Percentiles rank a stretch among this genome's conserved stretches.
Evolutionary conservation across 148 eudicot genomes (phyloP).

Genomic region (Rhododendron molle): DNA sequence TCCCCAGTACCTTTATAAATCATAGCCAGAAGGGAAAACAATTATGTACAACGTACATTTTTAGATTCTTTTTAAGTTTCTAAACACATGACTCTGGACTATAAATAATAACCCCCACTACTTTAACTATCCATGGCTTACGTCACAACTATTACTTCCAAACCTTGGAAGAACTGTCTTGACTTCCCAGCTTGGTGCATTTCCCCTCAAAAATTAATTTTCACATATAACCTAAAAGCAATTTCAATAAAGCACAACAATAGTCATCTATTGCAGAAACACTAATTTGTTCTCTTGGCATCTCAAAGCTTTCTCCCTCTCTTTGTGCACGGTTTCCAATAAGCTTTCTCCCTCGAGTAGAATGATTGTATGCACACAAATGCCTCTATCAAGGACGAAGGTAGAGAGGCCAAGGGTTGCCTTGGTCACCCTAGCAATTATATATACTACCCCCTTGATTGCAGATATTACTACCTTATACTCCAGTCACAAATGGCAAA

Average conservation of each 20-base stretch:
- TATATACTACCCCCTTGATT: not conserved
- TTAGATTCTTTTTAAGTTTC: not conserved
- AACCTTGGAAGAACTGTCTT: not conserved
- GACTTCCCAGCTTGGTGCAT: not conserved
- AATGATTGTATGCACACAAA: not conserved
- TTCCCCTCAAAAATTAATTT: not conserved
- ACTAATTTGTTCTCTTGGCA: not conserved
- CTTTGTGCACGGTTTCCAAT: too few species aligned
- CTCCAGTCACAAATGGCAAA: not conserved
- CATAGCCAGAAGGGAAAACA: not conserved
- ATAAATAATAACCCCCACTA: not conserved
- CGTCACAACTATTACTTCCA: not conserved
- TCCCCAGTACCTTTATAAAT: conserved; percentile 68
- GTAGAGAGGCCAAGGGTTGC: not conserved
- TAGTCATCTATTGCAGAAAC: not conserved
- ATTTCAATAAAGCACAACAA: not conserved
- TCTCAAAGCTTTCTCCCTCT: too few species aligned
- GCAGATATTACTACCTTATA: not conserved
- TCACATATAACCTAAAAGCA: not conserved
- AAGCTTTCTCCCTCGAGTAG: not conserved
- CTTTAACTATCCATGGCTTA: not conserved
- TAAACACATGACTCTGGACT: not conserved
- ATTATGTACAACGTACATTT: conserved; percentile 10
- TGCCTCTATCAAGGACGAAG: not conserved
- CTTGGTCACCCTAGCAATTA: not conserved